Evolutionary conservation across 192 early-diverging fungal species (phyloP).

Genomic region (Funneliformis mosseae): DNA sequence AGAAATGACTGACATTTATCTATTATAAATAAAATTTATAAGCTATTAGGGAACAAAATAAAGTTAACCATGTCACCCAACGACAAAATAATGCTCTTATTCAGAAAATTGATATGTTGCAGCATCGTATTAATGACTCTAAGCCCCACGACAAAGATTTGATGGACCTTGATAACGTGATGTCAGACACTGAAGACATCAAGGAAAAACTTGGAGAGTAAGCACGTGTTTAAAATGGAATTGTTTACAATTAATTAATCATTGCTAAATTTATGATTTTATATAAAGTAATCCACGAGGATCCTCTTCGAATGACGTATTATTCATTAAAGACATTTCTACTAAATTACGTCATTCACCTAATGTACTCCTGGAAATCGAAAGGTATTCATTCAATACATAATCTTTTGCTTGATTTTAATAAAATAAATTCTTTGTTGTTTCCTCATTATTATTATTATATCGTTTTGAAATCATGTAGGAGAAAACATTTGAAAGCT

Average conservation of each 20-base stretch:
- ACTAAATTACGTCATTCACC: background rate
- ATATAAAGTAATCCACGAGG: background rate
- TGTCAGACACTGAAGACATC: background rate
- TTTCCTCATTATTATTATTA: too few relatives aligned
- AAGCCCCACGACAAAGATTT: background rate
- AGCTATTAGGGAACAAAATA: slow-evolving; percentile 16
- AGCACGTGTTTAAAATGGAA: background rate
- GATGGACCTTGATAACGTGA: background rate
- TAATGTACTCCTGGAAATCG: background rate
- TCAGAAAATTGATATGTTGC: background rate
- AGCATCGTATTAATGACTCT: background rate
- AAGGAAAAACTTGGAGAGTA: background rate
- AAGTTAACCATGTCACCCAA: background rate
- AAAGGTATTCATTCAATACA: background rate
- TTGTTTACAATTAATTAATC: background rate
- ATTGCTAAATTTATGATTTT: background rate
- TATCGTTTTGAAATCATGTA: background rate
- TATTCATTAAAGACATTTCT: background rate
- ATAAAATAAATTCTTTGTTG: too few relatives aligned
- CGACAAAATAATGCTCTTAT: background rate
- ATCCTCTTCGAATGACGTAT: background rate
- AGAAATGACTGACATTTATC: background rate
- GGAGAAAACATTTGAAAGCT: background rate
- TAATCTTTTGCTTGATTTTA: too few relatives aligned
- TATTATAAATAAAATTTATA: background rate